Conservation (phyloP, 768 basidiomycete species). For the Leucosporidium creatinivorum region DNA sequence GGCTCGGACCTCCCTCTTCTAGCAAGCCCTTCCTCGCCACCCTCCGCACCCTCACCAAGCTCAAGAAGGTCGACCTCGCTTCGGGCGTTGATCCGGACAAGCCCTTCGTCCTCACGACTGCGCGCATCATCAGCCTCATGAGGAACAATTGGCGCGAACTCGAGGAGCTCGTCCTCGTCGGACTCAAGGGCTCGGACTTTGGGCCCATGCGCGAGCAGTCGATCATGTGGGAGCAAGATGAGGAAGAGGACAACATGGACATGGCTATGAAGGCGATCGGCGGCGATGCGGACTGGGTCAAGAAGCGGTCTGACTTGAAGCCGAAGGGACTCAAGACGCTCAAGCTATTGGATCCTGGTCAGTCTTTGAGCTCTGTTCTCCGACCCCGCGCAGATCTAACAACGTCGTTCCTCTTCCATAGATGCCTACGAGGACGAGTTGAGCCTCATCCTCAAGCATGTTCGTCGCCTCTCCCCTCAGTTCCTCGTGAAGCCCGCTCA, state of each 20-base stretch:
- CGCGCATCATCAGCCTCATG: conserved; percentile 17
- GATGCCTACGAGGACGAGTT: background rate
- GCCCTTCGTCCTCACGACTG: conserved; percentile 18
- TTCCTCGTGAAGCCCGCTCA: background rate
- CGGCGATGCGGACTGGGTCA: no score
- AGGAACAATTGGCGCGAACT: conserved; percentile 11
- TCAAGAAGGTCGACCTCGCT: conserved; percentile 15
- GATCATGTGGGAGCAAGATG: conserved; percentile 19
- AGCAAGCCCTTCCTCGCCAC: conserved; percentile 22
- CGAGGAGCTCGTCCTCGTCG: conserved; percentile 2
- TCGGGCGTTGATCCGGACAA: background rate
- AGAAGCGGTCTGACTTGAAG: no score
- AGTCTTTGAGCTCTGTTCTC: background rate
- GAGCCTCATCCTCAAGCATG: conserved; percentile 11
- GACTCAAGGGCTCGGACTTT: background rate
- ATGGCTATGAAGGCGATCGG: no score
- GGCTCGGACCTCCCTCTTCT: background rate
- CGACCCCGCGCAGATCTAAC: no score
- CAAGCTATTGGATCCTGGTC: conserved; percentile 1
- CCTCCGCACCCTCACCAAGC: conserved; percentile 2
- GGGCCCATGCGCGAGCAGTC: conserved; percentile 8
- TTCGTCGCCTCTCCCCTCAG: background rate
- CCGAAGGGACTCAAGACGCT: conserved; percentile 12
- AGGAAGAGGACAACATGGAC: background rate
- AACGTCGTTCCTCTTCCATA: no score